Conservation (phyloP, 176 grass and related monocot species). For the Calamus simplicifolius region DNA sequence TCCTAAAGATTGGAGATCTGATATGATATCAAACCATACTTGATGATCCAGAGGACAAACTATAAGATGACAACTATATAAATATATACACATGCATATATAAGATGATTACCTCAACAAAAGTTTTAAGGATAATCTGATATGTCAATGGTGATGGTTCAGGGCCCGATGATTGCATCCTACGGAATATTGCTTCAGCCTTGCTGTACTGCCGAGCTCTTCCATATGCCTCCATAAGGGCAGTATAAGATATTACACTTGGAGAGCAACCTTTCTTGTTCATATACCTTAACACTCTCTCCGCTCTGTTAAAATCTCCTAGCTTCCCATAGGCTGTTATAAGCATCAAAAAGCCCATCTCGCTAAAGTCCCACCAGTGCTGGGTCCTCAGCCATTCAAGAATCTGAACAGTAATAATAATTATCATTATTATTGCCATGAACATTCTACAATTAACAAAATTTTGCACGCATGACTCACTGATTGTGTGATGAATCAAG, state of each 20-base stretch:
- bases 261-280: slow-evolving; percentile 62
- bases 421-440: too few relatives aligned
- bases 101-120: slow-evolving; percentile 51
- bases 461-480: too few relatives aligned
- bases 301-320: slow-evolving; percentile 69
- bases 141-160: slow-evolving; percentile 84
- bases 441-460: too few relatives aligned
- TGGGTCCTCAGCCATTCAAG: slow-evolving; percentile 91
- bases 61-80: too few relatives aligned
- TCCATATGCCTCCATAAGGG: slow-evolving; percentile 88
- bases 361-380: slow-evolving; percentile 86
- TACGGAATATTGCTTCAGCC: slow-evolving; percentile 71
- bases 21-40: too few relatives aligned
- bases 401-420: slow-evolving; percentile 45
- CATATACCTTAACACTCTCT: slow-evolving; percentile 74
- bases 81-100: too few relatives aligned
- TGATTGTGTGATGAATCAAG: too few relatives aligned
- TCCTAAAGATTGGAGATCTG: too few relatives aligned
- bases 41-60: too few relatives aligned
- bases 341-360: slow-evolving; percentile 97
- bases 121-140: slow-evolving; percentile 87
- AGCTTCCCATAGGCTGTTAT: slow-evolving; percentile 81
- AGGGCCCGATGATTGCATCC: slow-evolving; percentile 81
- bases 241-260: slow-evolving; percentile 88
- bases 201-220: slow-evolving; percentile 76